A percentile compares a stretch with the other conserved stretches of the same genome.
Conservation (phyloP, 2,329 filamentous ascomycete genomes). For the Pyrenophora graminea region DNA sequence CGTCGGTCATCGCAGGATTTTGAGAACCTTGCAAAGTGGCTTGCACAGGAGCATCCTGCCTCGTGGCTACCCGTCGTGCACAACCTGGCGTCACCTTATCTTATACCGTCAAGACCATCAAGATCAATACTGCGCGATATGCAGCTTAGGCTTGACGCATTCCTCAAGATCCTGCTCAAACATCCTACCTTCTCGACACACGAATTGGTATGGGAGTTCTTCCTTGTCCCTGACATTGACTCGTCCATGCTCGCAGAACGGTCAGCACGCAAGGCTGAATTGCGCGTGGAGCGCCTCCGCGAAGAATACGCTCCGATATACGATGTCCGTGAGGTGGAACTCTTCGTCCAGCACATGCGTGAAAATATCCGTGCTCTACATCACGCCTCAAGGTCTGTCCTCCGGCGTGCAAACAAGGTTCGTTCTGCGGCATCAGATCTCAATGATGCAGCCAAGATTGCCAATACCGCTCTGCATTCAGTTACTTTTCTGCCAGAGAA, state of each 20-base stretch:
- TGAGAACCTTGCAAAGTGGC: constrained; percentile 81
- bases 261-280: constrained; percentile 82
- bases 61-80: constrained; percentile 87
- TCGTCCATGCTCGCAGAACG: constrained; percentile 87
- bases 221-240: constrained; percentile 92
- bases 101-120: constrained; percentile 90
- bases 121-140: constrained; percentile 84
- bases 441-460: constrained; percentile 64
- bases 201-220: constrained; percentile 99
- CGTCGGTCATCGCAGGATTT: constrained; percentile 87
- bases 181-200: constrained; percentile 95
- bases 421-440: constrained; percentile 69
- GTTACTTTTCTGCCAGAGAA: constrained; percentile 68
- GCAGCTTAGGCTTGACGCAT: constrained; percentile 83
- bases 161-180: constrained; percentile 80
- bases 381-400: constrained; percentile 78
- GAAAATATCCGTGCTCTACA: constrained; percentile 88
- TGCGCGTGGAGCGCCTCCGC: constrained; percentile 78
- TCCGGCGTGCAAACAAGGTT: constrained; percentile 76
- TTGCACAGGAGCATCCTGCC: constrained; percentile 87
- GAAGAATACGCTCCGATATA: constrained; percentile 85
- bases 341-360: constrained; percentile 87
- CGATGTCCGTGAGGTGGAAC: constrained; percentile 84
- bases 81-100: constrained; percentile 82
- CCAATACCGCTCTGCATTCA: constrained; percentile 57